phyloP scores from a whole-genome alignment of 2,329 filamentous ascomycete species.

The Hymenoscyphus occultus region DNA sequence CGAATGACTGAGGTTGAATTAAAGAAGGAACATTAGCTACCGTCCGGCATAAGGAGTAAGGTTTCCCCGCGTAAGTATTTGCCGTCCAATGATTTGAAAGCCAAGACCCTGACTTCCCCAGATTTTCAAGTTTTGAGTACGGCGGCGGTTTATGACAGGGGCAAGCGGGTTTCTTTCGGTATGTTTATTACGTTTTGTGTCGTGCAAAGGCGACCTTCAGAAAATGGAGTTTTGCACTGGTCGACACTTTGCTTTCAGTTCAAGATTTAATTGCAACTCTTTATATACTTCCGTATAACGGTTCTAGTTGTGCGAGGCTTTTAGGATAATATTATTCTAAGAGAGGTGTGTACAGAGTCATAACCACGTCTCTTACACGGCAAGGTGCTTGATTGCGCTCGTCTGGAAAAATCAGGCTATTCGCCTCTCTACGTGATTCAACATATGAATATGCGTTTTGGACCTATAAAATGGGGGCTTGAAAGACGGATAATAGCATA shows the following conservation, averaged over 20 bases:
- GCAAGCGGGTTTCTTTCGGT: background rate
- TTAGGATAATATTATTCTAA: too few relatives aligned
- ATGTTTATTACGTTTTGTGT: background rate
- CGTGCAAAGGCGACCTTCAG: background rate
- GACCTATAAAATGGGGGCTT: background rate
- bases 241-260: background rate
- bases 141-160: background rate
- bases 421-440: background rate
- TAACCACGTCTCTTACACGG: background rate
- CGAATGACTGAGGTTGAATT: slow-evolving; percentile 17
- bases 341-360: too few relatives aligned
- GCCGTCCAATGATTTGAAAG: background rate
- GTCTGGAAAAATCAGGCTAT: background rate
- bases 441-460: background rate
- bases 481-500: background rate
- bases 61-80: slow-evolving; percentile 22
- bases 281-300: too few relatives aligned
- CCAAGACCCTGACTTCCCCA: background rate
- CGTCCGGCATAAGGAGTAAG: slow-evolving; percentile 22
- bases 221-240: background rate
- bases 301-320: too few relatives aligned
- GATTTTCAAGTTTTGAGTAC: background rate
- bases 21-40: slow-evolving; percentile 12
- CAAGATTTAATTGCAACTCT: background rate
- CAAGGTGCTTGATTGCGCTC: background rate